Base-by-base conservation (phyloP, 371 early-diverging fungal genomes). In the Apophysomyces trapeziformis region DNA sequence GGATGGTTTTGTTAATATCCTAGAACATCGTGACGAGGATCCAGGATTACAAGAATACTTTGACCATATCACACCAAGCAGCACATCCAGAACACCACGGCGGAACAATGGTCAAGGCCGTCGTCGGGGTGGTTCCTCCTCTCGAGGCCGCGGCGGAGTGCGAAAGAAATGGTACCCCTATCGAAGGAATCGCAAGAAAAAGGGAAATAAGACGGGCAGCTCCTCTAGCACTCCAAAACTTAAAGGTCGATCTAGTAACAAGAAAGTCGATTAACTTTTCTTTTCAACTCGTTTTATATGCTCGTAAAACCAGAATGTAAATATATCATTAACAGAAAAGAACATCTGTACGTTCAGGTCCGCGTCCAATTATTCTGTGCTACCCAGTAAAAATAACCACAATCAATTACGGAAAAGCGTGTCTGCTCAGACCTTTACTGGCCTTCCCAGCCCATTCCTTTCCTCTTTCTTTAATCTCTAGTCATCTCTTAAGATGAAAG, bases 1-100 rank as follows among this genome's bases (percentile, higher is more conserved):
- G 64, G 54, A 63, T 39, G 64, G 64, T 12, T 63, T 63, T 21
- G 56, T 57, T 8, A 63, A 47, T 37, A 44, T 62, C 16, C 21
- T 50, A 16, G 63, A 62, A 11, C 38, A 47, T 35, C 58, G 54
- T 9, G 21, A 50, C 21, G 21, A 21, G 1, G 21, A 50, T 2
- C 54, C 54, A 21, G 54, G 21, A 21, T 50, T 21, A 5, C 54
- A 50, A 26, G 21, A 26, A 18, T 50, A 50, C 21, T 50, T 50
- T 21, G 54, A 50, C 11, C 54, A 21, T 50, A 26, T 50, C 7
- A 50, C 54, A 32, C 54, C 54, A 5, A 18, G 1, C 16, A 21
- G 21, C 21, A 21, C 54, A 21, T 21, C 54, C 5, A 50, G 21
- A 21, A 16, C 9, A 21, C 21, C 21, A 26, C 16, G 18, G 4